phyloP scores from a whole-genome alignment of 1,284 basidiomycete species.

The Moesziomyces antarcticus region DNA sequence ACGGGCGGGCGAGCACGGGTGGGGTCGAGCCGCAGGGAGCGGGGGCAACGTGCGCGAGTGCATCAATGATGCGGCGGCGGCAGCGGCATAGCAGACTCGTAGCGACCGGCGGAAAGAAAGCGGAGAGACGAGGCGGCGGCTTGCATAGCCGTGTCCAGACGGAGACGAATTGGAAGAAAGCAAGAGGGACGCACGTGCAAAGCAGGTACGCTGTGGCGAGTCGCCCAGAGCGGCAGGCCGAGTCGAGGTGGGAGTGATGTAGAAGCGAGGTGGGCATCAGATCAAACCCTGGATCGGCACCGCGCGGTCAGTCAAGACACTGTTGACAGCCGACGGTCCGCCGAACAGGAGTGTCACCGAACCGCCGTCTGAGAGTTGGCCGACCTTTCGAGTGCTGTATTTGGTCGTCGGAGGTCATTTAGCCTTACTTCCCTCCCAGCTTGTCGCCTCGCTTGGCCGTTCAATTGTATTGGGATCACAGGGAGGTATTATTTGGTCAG shows the following conservation, averaged over 20 bases:
- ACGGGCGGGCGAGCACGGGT: not conserved
- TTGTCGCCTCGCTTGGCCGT: too few species aligned
- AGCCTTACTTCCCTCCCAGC: too few species aligned
- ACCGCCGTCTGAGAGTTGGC: too few species aligned
- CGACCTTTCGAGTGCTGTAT: too few species aligned
- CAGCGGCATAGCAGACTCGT: not conserved
- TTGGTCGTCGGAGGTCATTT: too few species aligned
- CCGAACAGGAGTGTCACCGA: too few species aligned
- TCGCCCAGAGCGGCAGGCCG: too few species aligned
- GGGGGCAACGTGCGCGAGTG: constrained; percentile 19
- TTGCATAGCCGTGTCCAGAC: not conserved
- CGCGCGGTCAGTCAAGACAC: too few species aligned
- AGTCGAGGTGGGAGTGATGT: too few species aligned
- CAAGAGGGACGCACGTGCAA: constrained; percentile 13
- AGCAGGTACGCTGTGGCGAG: constrained; percentile 11
- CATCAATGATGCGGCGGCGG: not conserved
- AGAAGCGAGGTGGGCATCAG: not conserved
- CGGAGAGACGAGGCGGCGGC: not conserved
- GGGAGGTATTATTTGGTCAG: too few species aligned
- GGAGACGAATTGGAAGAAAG: constrained; percentile 1
- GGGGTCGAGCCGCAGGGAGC: constrained; percentile 1
- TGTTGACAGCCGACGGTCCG: too few species aligned
- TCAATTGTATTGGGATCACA: too few species aligned
- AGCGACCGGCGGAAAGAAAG: not conserved
- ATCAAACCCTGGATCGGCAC: not conserved